These are phyloP conservation scores for Gracilaria vermiculophylla DNA, from an alignment of 23 red algal species.

Conservation along the genomic window DNA sequence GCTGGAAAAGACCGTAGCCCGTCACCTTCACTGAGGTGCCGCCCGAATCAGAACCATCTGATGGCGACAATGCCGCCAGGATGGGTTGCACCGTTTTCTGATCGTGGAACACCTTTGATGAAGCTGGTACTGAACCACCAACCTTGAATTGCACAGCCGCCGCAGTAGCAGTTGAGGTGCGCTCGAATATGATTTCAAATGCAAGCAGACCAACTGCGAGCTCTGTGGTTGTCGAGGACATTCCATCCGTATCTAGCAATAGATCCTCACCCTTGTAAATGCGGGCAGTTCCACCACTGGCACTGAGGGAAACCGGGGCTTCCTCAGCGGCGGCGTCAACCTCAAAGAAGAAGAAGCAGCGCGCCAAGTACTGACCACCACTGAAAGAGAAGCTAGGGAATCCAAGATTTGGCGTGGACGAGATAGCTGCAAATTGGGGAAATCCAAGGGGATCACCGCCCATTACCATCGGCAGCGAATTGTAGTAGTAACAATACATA, in stretches of 20 bases:
- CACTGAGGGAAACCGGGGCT: background rate
- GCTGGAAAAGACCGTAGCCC: slow-evolving; percentile 55
- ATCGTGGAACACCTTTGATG: slow-evolving; percentile 39
- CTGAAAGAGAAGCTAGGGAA: slow-evolving; percentile 30
- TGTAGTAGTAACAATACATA: slow-evolving; percentile 72
- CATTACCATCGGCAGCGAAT: background rate
- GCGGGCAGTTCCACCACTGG: slow-evolving; percentile 36
- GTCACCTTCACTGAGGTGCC: slow-evolving; percentile 48
- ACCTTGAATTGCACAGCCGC: slow-evolving; percentile 11
- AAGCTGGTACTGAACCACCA: background rate
- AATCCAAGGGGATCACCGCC: slow-evolving; percentile 1
- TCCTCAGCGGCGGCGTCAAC: background rate
- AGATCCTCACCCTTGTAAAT: slow-evolving; percentile 70
- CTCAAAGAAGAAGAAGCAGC: slow-evolving; percentile 64
- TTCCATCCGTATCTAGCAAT: slow-evolving; percentile 22
- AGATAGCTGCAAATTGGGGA: slow-evolving; percentile 35
- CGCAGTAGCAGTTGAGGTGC: background rate
- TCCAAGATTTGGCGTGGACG: background rate
- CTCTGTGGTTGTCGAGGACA: slow-evolving; percentile 1
- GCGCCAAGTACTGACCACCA: background rate
- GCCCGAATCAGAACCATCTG: slow-evolving; percentile 27
- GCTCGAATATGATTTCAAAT: slow-evolving; percentile 41
- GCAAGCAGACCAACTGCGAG: slow-evolving; percentile 34
- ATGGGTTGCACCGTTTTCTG: slow-evolving; percentile 33
- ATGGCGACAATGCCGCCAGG: background rate